Evolutionary conservation across 352 stramenopile species (phyloP).

Genomic region (Globisporangium nodosum): DNA sequence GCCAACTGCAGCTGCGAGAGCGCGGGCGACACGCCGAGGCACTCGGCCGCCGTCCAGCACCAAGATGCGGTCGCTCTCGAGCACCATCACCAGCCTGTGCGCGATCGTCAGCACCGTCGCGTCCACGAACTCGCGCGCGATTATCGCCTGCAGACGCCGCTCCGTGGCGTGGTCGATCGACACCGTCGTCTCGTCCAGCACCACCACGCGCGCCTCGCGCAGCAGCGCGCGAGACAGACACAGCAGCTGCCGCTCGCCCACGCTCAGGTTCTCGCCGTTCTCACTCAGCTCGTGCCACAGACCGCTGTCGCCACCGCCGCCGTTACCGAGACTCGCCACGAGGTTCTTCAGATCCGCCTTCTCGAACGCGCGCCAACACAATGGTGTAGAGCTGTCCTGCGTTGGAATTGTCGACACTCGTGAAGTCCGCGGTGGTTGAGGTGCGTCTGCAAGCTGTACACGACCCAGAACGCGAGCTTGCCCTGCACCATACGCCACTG

Average conservation of each 20-base stretch:
- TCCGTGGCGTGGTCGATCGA: conserved; percentile 65
- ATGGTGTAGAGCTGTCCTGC: no score
- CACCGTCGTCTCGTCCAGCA: conserved; percentile 94
- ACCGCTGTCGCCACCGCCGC: no score
- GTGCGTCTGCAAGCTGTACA: no score
- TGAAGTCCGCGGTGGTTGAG: no score
- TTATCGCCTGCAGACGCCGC: conserved; percentile 56
- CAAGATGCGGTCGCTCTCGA: conserved; percentile 71
- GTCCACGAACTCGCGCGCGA: conserved; percentile 83
- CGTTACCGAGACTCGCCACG: no score
- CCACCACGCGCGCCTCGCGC: conserved; percentile 50
- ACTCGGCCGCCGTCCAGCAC: no score
- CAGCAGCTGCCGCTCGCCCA: not conserved
- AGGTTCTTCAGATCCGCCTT: no score
- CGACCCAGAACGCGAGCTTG: no score
- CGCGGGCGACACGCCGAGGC: conserved; percentile 90
- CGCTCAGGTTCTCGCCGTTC: not conserved
- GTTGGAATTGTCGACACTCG: no score
- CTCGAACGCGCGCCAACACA: no score
- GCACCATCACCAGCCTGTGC: conserved; percentile 89
- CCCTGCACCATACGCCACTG: no score
- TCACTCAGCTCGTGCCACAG: no score
- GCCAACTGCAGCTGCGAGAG: conserved; percentile 85
- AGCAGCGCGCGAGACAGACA: not conserved
- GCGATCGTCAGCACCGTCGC: conserved; percentile 93